Percentiles rank a stretch among this genome's conserved stretches.
phyloP scores from a whole-genome alignment of 2,329 filamentous ascomycete genomes.

The Diaporthe nobilis region DNA sequence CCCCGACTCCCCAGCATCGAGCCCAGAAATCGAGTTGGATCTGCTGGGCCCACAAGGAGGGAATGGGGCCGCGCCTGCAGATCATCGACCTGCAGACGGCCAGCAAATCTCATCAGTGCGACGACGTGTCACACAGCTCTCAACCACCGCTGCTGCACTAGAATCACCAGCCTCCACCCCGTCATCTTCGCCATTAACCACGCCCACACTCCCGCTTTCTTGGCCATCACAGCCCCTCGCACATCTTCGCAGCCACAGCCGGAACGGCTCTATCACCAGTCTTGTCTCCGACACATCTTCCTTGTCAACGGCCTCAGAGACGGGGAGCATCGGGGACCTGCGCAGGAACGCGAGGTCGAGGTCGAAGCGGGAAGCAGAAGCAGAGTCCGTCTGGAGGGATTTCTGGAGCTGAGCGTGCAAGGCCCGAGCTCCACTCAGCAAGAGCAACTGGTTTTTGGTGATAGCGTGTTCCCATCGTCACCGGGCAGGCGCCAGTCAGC shows the following conservation, averaged over 20 bases:
- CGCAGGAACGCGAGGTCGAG: neutral
- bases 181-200: constrained; percentile 24
- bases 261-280: constrained; percentile 31
- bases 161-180: constrained; percentile 26
- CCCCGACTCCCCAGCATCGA: neutral
- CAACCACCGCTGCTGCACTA: constrained; percentile 4
- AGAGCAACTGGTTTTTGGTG: neutral
- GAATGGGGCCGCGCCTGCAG: neutral
- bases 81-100: constrained; percentile 28
- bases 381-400: constrained; percentile 43
- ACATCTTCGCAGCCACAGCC: neutral
- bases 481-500: neutral
- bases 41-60: constrained; percentile 32
- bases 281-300: constrained; percentile 34
- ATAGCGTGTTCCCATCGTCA: neutral
- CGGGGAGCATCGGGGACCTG: neutral
- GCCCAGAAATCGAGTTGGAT: constrained; percentile 35
- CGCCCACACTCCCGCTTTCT: neutral
- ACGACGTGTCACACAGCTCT: constrained; percentile 24
- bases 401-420: constrained; percentile 44
- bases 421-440: neutral
- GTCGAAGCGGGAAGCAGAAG: constrained; percentile 38
- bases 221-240: constrained; percentile 15
- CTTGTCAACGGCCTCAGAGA: neutral
- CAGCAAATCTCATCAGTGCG: constrained; percentile 28